Conservation (phyloP, 2,329 filamentous ascomycete species). For the Ambrosiella beaveri region DNA sequence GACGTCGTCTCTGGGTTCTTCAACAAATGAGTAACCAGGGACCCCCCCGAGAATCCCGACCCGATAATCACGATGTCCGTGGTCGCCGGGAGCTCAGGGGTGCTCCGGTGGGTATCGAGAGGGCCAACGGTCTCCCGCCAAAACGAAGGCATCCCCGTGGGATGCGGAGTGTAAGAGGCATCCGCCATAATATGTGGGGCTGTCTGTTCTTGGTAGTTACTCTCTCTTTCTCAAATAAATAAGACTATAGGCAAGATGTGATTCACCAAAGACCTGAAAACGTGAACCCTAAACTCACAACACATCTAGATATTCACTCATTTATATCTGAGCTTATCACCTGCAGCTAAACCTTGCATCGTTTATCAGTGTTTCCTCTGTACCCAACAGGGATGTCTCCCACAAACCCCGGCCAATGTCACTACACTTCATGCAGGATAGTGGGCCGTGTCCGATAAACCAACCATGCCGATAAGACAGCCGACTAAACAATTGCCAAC, state of each 20-base stretch:
- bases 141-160: conserved; percentile 21
- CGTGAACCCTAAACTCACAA: too few species aligned
- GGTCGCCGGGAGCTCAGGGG: conserved; percentile 21
- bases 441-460: not conserved
- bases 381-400: not conserved
- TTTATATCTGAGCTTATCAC: too few species aligned
- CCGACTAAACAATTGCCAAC: not conserved
- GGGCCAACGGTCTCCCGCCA: conserved; percentile 25
- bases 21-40: conserved; percentile 26
- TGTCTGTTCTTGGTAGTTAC: too few species aligned
- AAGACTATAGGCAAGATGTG: too few species aligned
- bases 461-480: not conserved
- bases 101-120: conserved; percentile 25
- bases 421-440: not conserved
- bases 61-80: conserved; percentile 31
- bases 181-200: too few species aligned
- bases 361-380: not conserved
- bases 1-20: conserved; percentile 1
- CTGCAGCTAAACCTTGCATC: not conserved
- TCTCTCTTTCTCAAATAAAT: too few species aligned
- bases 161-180: conserved; percentile 15
- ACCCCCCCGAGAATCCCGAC: conserved; percentile 28
- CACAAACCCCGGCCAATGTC: not conserved
- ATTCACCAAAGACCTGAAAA: too few species aligned
- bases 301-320: too few species aligned